Base-by-base conservation (phyloP, 2,329 filamentous ascomycete genomes). In the Lasiodiplodia sp. region DNA sequence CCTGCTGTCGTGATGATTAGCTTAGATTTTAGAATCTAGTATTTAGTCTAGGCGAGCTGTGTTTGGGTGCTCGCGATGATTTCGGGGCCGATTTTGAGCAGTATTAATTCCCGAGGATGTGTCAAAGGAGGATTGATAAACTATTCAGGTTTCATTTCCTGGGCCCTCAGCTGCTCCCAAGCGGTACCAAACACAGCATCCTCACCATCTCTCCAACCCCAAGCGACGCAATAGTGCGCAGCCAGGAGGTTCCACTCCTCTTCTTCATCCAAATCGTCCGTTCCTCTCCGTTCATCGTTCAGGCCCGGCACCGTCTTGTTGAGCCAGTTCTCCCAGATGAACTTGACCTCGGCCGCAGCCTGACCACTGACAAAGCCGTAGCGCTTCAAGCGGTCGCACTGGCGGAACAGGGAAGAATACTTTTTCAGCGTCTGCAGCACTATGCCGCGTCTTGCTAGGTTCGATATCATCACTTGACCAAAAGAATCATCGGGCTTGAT, bases 221-320 rank as follows among this genome's bases (percentile, higher is more conserved):
- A 98, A 4, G 89, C 90, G 53, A 99, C 87, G 71, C 94, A 90
- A 76, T 99, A 99, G 83, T 99, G 96, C 72, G 87, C 88, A 0
- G 94, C 92, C 73, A 99, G 80, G 73, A 99, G 80, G 75, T 91
- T 86, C 91, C 96, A 97, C 82, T 99, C 96, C 80, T 99, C 96
- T 28, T 97, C 87, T 80, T 99, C 96, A 81, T 99, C 96, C 71
- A 99, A 80, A 75, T 96, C 94, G 79, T 99, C 94, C 75, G 92
- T 90, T 12, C 4, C 38, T 16, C 16, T 38, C 31, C 31, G 31
- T n/a, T 37, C 79, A 93, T 94, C 81, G 98, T 88, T 58, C 94
- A 85, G 75, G 92, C 90, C n/a, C 79, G 93, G 94, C 80, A 98
- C 95, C 2, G 83, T 82, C 0, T 84, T 76, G 0, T 77, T 75